phyloP scores from a whole-genome alignment of 768 basidiomycete genomes.

The Cystofilobasidium bisporidii region DNA sequence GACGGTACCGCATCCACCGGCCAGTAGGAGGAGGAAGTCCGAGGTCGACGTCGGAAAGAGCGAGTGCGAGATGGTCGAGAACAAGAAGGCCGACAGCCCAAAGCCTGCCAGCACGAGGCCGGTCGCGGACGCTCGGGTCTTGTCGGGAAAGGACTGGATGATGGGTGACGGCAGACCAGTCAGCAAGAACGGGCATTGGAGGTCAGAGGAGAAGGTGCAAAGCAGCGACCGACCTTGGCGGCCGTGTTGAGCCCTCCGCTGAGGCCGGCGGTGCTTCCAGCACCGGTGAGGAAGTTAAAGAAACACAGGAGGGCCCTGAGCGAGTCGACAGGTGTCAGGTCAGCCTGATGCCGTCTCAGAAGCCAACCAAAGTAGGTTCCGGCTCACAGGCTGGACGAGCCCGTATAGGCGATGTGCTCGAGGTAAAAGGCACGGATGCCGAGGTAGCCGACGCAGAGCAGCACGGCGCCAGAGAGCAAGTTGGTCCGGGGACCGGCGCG shows the following conservation, averaged over 20 bases:
- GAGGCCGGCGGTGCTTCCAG: conserved; percentile 65
- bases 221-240: conserved; percentile 46
- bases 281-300: conserved; percentile 64
- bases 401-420: conserved; percentile 46
- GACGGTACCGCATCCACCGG: conserved; percentile 65
- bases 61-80: conserved; percentile 62
- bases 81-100: conserved; percentile 83
- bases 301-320: conserved; percentile 47
- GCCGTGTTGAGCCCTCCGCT: conserved; percentile 65
- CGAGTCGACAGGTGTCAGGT: too few species aligned
- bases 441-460: conserved; percentile 61
- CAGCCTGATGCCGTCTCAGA: too few species aligned
- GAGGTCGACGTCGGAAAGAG: conserved; percentile 70
- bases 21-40: conserved; percentile 62
- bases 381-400: conserved; percentile 36
- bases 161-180: too few species aligned
- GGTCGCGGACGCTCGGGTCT: conserved; percentile 56
- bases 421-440: conserved; percentile 59
- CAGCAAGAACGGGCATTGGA: conserved; percentile 44
- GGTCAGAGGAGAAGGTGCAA: conserved; percentile 56
- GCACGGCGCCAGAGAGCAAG: conserved; percentile 51
- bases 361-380: too few species aligned
- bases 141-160: conserved; percentile 40
- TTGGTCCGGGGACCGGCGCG: conserved; percentile 42
- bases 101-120: conserved; percentile 76